Evolutionary conservation across 1,284 basidiomycete species (phyloP).

Genomic region (Xerocomus amazonicus): DNA sequence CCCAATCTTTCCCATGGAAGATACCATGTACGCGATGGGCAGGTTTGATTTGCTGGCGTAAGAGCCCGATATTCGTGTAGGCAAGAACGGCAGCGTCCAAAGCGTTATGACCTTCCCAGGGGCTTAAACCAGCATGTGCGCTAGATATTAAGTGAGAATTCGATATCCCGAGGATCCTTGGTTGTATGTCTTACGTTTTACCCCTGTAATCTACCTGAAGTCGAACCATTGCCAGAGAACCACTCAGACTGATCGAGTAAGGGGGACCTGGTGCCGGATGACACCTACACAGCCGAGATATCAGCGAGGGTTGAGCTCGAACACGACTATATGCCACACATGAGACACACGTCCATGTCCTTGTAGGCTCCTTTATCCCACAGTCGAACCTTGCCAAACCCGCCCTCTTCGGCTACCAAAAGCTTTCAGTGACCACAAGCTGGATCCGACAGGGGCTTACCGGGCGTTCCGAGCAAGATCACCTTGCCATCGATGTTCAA

Average conservation of each 20-base stretch:
- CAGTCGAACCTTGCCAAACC: conserved; percentile 64
- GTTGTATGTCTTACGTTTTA: conserved; percentile 45
- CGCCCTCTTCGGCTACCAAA: conserved; percentile 67
- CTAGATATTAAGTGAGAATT: conserved; percentile 31
- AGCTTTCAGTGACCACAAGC: not conserved
- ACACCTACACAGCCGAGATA: conserved; percentile 38
- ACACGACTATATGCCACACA: conserved; percentile 40
- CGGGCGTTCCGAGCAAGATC: conserved; percentile 74
- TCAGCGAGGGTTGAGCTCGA: not conserved
- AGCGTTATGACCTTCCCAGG: conserved; percentile 75
- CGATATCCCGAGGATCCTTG: not conserved
- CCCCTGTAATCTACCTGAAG: conserved; percentile 54
- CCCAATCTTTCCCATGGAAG: conserved; percentile 60
- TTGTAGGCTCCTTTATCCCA: conserved; percentile 64
- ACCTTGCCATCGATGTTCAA: conserved; percentile 63
- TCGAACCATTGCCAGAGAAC: conserved; percentile 50
- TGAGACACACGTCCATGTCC: conserved; percentile 65
- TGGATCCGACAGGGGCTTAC: conserved; percentile 27
- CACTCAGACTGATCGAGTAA: conserved; percentile 49
- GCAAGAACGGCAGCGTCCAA: conserved; percentile 74
- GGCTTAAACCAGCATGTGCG: conserved; percentile 66
- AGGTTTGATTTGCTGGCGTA: conserved; percentile 72
- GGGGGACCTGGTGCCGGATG: conserved; percentile 61
- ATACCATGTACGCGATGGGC: conserved; percentile 64
- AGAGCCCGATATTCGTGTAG: conserved; percentile 65